Percentiles rank a stretch among this genome's conserved stretches.
Conservation (phyloP, 2,329 filamentous ascomycete species). For the Drechmeria coniospora region DNA sequence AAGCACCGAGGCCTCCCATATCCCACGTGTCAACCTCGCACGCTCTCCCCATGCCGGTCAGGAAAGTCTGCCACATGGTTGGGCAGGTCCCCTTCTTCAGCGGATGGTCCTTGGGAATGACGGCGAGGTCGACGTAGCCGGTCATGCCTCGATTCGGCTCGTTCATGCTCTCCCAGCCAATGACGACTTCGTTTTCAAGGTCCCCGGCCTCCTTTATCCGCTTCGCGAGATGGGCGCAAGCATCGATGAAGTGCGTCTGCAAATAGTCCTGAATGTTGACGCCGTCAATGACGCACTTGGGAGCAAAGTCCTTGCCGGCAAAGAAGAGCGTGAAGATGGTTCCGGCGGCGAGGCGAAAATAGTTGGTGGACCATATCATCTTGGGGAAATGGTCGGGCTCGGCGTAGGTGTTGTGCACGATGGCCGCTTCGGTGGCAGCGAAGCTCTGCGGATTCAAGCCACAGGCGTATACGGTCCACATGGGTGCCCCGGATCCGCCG, state of each 20-base stretch:
- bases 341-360: constrained; percentile 70
- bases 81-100: constrained; percentile 86
- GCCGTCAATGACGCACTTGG: constrained; percentile 88
- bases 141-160: constrained; percentile 85
- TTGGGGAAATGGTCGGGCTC: constrained; percentile 80
- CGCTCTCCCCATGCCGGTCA: constrained; percentile 80
- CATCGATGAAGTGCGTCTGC: constrained; percentile 69
- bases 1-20: constrained; percentile 83
- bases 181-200: constrained; percentile 70
- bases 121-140: constrained; percentile 65
- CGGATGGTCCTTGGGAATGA: constrained; percentile 74
- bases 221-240: constrained; percentile 66
- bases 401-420: constrained; percentile 89
- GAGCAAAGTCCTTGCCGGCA: constrained; percentile 77
- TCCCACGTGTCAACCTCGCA: constrained; percentile 87
- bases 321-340: constrained; percentile 95
- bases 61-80: constrained; percentile 84
- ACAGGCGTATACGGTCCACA: constrained; percentile 95
- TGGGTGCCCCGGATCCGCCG: constrained; percentile 85
- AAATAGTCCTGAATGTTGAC: constrained; percentile 94
- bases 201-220: constrained; percentile 82
- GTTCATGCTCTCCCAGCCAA: constrained; percentile 94
- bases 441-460: constrained; percentile 81
- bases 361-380: constrained; percentile 99
- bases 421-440: constrained; percentile 70